Percentiles rank a stretch among this genome's conserved stretches.
These are phyloP conservation scores for Collybia nuda DNA, from an alignment of 768 basidiomycete species.

Conservation along the genomic window DNA sequence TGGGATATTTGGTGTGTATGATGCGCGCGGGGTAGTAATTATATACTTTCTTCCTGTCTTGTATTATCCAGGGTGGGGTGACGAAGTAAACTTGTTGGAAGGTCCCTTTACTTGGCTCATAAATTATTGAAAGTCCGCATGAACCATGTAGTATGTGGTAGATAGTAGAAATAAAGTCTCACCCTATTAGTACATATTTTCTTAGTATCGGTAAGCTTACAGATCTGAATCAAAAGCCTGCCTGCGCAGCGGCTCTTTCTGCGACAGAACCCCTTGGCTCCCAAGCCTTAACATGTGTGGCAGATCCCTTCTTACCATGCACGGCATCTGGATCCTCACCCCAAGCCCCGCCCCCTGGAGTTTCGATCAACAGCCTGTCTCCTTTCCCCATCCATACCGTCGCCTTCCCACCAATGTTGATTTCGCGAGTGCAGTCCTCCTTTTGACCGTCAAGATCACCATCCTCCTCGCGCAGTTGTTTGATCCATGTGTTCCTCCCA, in stretches of 20 bases:
- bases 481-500: constrained; percentile 90
- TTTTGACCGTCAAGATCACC: constrained; percentile 56
- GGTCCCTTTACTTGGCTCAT: too few species aligned
- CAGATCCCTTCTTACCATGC: constrained; percentile 20
- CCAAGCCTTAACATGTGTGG: constrained; percentile 47
- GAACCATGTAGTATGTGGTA: too few species aligned
- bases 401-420: constrained; percentile 90
- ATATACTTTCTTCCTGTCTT: too few species aligned
- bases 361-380: constrained; percentile 78
- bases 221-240: constrained; percentile 44
- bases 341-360: constrained; percentile 92
- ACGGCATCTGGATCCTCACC: constrained; percentile 41
- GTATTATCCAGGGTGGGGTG: too few species aligned
- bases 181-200: too few species aligned
- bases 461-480: constrained; percentile 62
- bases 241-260: constrained; percentile 62
- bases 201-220: too few species aligned
- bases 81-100: too few species aligned
- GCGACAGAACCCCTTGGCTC: constrained; percentile 72
- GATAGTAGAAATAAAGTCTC: too few species aligned
- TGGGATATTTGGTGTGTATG: too few species aligned
- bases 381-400: constrained; percentile 88
- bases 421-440: constrained; percentile 42
- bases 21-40: too few species aligned
- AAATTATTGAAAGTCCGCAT: too few species aligned